Conservation (phyloP, 2,329 filamentous ascomycete species). For the Penicillium griseofulvum region DNA sequence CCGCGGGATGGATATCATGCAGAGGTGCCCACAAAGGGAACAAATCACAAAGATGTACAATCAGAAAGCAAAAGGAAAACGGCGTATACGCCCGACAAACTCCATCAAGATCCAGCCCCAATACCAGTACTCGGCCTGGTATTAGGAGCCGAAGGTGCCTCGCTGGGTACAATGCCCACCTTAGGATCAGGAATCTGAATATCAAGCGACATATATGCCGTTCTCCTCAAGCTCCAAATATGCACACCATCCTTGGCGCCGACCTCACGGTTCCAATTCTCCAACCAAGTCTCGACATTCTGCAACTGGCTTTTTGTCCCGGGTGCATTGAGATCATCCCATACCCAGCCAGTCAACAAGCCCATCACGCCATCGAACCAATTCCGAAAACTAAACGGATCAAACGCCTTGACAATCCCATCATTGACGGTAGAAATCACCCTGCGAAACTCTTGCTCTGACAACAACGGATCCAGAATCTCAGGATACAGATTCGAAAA, state of each 20-base stretch:
- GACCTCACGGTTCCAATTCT: constrained; percentile 75
- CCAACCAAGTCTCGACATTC: constrained; percentile 74
- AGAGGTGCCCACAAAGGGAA: constrained; percentile 15
- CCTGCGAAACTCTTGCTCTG: constrained; percentile 80
- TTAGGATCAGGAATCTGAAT: constrained; percentile 53
- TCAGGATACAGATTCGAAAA: constrained; percentile 96
- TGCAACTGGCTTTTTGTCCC: constrained; percentile 69
- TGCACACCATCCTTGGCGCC: constrained; percentile 63
- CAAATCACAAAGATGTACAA: constrained; percentile 24
- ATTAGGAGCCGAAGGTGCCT: constrained; percentile 34
- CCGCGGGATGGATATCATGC: constrained; percentile 28
- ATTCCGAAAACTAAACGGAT: constrained; percentile 73
- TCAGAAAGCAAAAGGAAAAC: background rate
- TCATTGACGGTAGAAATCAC: constrained; percentile 80
- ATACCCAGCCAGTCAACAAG: constrained; percentile 84
- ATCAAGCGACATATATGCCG: constrained; percentile 74
- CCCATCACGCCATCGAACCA: constrained; percentile 77
- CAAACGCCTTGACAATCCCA: constrained; percentile 72
- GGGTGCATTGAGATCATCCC: constrained; percentile 83
- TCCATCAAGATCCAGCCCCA: constrained; percentile 16
- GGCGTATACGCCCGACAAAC: background rate
- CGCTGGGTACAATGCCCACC: constrained; percentile 44
- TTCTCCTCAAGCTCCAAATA: constrained; percentile 74
- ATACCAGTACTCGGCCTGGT: constrained; percentile 37
- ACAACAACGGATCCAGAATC: constrained; percentile 81